Percentiles rank a stretch among this genome's conserved stretches.
Conservation (phyloP, 2,329 filamentous ascomycete species). For the Neofusicoccum sp. region DNA sequence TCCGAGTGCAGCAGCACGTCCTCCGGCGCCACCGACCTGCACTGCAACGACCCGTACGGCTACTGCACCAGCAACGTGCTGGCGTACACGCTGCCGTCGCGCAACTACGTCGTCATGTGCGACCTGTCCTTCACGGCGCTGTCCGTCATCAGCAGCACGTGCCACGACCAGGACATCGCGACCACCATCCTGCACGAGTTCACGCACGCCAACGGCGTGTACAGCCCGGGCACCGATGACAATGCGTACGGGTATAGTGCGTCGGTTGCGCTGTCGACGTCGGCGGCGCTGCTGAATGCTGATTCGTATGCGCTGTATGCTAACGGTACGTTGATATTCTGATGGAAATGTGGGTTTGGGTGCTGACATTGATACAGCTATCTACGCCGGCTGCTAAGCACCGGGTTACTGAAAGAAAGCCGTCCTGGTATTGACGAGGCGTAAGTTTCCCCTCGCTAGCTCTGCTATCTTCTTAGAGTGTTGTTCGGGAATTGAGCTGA, state of each 20-base stretch:
- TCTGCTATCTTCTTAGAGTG: too few species aligned
- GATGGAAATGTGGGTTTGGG: too few species aligned
- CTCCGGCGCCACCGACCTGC: slow-evolving; percentile 51
- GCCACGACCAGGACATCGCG: slow-evolving; percentile 64
- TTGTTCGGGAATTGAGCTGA: too few species aligned
- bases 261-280: too few species aligned
- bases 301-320: too few species aligned
- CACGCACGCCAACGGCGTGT: slow-evolving; percentile 59
- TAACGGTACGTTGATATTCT: too few species aligned
- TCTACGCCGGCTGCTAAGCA: too few species aligned
- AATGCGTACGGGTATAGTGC: slow-evolving; percentile 57
- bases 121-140: slow-evolving; percentile 57
- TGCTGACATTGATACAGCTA: too few species aligned
- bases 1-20: slow-evolving; percentile 54
- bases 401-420: too few species aligned
- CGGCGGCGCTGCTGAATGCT: too few species aligned
- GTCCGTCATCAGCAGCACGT: slow-evolving; percentile 48
- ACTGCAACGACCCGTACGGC: slow-evolving; percentile 59
- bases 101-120: slow-evolving; percentile 61
- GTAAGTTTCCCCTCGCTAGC: too few species aligned
- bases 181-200: slow-evolving; percentile 65
- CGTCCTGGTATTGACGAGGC: too few species aligned
- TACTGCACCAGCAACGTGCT: slow-evolving; percentile 54
- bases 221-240: slow-evolving; percentile 60
- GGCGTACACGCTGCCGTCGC: slow-evolving; percentile 59